A percentile compares a stretch with the other conserved stretches of the same genome.
phyloP scores from a whole-genome alignment of 1,139 yeast species.

The Lodderomyces orthopsilosis region DNA sequence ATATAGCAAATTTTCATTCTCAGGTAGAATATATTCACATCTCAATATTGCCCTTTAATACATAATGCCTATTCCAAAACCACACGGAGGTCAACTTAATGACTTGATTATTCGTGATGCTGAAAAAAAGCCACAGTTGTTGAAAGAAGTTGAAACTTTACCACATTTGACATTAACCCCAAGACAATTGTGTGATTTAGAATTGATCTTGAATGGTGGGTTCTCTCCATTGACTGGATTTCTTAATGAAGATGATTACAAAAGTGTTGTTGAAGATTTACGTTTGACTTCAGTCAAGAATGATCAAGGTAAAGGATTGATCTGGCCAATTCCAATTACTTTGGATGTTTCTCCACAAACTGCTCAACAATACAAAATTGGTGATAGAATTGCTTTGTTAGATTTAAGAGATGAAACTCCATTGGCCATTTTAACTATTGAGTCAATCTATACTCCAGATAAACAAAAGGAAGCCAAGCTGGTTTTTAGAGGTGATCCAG shows the following conservation, averaged over 20 bases:
- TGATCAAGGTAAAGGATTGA: slow-evolving; percentile 53
- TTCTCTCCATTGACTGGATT: slow-evolving; percentile 91
- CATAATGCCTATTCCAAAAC: slow-evolving; percentile 66
- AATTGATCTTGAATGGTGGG: slow-evolving; percentile 89
- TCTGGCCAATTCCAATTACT: slow-evolving; percentile 94
- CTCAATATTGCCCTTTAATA: not conserved
- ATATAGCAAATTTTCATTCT: not conserved
- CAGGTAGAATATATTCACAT: not conserved
- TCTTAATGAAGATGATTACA: slow-evolving; percentile 75
- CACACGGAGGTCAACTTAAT: slow-evolving; percentile 89
- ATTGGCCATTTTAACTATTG: slow-evolving; percentile 76
- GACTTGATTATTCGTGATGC: slow-evolving; percentile 85
- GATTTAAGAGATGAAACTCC: slow-evolving; percentile 83
- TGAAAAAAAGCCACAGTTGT: slow-evolving; percentile 51
- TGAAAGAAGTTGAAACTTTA: slow-evolving; percentile 50
- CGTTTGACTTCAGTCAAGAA: slow-evolving; percentile 55
- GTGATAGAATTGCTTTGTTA: slow-evolving; percentile 67
- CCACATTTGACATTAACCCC: slow-evolving; percentile 64
- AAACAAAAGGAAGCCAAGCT: slow-evolving; percentile 75
- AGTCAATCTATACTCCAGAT: slow-evolving; percentile 78
- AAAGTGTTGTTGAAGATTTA: slow-evolving; percentile 72
- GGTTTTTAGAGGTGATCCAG: slow-evolving; percentile 96
- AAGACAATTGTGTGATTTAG: slow-evolving; percentile 91
- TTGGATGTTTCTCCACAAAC: slow-evolving; percentile 65
- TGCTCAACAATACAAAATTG: slow-evolving; percentile 48